Evolutionary conservation across 139 green algal genomes (phyloP), one percentile per base, ranked within the genome.

Genomic region (Dunaliella primolecta): DNA sequence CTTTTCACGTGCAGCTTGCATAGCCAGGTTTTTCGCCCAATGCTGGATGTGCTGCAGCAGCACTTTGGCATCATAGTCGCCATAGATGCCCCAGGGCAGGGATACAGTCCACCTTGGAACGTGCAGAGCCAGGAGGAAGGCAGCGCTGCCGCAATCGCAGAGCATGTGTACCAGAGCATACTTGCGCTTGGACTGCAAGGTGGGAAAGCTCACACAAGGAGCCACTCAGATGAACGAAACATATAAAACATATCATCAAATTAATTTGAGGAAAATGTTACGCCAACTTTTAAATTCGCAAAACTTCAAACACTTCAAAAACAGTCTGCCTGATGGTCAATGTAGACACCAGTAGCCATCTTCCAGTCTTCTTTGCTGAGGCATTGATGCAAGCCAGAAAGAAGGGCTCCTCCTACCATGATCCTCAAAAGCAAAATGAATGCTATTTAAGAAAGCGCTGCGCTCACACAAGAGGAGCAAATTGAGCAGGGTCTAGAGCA

Each of bases 11-110:
- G 3, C 2, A 57, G 34, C 3, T 0, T 33, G 11, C 11, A 25
- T 33, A 34, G 35, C 57, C 81, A n/a, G 3, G n/a, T 37, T 0
- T 78, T 2, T 0, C 56, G 2, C 33, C 7, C 29, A 0, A 78
- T 34, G 55, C 75, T 84, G 85, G 23, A 81, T 20, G 1, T 72
- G 36, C 79, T 89, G 31, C 57, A 35, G 55, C 1, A 33, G 27
- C 81, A 81, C 72, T 90, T 87, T 78, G 64, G 71, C 77, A 86
- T 77, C 38, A n/a, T 90, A 15, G 46, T 15, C 0, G 87, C 81
- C 7, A 15, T 90, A 1, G 87, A 90, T 36, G 20, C 87, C 1
- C 87, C 84, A 0, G 87, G 87, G 0, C 81, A 86, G 46, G 87
- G 87, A 25, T 37, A n/a, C 15, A 81, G 80, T 0, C 81, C 87